Conservation (phyloP, 2,329 filamentous ascomycete species). For the Rugonectria rugulosa region DNA sequence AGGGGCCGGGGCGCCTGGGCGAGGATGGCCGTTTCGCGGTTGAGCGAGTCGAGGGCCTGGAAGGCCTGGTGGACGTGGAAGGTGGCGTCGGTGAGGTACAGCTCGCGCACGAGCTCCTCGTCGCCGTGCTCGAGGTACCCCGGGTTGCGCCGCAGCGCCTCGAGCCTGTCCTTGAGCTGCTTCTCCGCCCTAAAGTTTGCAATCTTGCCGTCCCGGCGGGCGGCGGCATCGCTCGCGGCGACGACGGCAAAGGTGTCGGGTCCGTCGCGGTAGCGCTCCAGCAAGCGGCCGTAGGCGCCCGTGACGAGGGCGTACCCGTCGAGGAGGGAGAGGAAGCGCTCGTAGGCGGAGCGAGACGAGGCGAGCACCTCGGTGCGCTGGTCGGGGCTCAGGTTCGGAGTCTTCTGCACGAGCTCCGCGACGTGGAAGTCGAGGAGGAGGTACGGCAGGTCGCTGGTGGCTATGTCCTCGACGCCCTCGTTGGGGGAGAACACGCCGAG, state of each 20-base stretch:
- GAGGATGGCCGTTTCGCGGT: slow-evolving; percentile 84
- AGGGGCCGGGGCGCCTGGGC: slow-evolving; percentile 71
- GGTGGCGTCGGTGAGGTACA: slow-evolving; percentile 78
- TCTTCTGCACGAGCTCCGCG: slow-evolving; percentile 79
- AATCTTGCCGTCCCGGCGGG: slow-evolving; percentile 84
- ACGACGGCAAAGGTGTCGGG: slow-evolving; percentile 77
- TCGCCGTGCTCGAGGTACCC: slow-evolving; percentile 71
- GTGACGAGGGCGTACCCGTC: slow-evolving; percentile 81
- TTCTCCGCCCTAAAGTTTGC: slow-evolving; percentile 86
- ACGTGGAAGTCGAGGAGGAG: slow-evolving; percentile 79
- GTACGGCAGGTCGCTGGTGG: slow-evolving; percentile 86
- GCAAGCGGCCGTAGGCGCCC: slow-evolving; percentile 69
- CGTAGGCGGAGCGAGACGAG: slow-evolving; percentile 74
- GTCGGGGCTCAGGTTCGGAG: slow-evolving; percentile 58
- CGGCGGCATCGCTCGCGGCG: slow-evolving; percentile 66
- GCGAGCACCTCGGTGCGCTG: slow-evolving; percentile 71
- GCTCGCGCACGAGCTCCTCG: slow-evolving; percentile 81
- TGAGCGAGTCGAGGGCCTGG: slow-evolving; percentile 85
- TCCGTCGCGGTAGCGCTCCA: slow-evolving; percentile 76
- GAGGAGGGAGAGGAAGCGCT: slow-evolving; percentile 77
- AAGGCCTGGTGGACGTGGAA: slow-evolving; percentile 82
- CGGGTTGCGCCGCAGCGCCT: slow-evolving; percentile 57
- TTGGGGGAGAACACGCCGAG: slow-evolving; percentile 90
- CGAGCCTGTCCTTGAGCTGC: slow-evolving; percentile 82
- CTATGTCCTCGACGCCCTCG: slow-evolving; percentile 85